These are phyloP conservation scores for Leishmania guyanensis DNA, from an alignment of 208 protist genomes.

Conservation along the genomic window DNA sequence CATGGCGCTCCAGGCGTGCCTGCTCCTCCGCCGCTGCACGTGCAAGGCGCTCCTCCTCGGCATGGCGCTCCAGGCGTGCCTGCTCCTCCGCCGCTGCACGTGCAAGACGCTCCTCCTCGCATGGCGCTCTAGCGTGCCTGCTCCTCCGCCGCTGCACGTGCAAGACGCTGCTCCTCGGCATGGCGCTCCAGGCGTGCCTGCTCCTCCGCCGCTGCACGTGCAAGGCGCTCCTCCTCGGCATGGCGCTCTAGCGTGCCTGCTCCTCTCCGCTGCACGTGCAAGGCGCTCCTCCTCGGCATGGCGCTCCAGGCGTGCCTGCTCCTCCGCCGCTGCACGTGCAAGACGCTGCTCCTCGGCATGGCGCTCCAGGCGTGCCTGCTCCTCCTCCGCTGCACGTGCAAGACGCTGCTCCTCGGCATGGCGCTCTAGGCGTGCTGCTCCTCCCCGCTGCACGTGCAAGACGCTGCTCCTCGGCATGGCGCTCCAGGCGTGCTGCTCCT, in stretches of 20 bases:
- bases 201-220: background rate
- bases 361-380: background rate
- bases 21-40: background rate
- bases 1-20: background rate
- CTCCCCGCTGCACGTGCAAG: conserved; percentile 2
- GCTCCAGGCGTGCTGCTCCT: background rate
- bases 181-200: background rate
- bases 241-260: background rate
- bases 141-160: conserved; percentile 1
- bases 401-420: background rate
- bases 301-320: conserved; percentile 8
- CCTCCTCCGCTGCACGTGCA: background rate
- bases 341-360: background rate
- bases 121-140: background rate
- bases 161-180: conserved; percentile 10
- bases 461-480: conserved; percentile 2
- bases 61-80: background rate
- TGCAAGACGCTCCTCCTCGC: conserved; percentile 4
- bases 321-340: background rate
- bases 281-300: conserved; percentile 23
- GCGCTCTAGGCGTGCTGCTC: background rate
- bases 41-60: background rate
- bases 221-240: background rate
- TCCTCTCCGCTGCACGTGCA: conserved; percentile 14
- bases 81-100: background rate